Evolutionary conservation across 345 rosid species (phyloP).

Genomic region (Tarenaya hassleriana): DNA sequence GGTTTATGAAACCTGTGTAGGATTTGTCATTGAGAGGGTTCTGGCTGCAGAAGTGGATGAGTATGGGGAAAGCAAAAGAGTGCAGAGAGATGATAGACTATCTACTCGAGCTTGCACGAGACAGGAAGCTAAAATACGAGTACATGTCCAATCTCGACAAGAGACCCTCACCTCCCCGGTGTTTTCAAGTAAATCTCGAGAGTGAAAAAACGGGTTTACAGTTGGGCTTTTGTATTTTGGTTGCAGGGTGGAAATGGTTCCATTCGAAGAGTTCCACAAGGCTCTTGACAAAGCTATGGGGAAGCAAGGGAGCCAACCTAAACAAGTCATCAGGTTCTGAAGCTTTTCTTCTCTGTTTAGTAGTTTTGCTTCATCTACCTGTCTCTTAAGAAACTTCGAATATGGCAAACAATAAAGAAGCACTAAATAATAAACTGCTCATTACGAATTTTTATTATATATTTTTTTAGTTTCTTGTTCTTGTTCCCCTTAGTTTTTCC

Average conservation of each 20-base stretch:
- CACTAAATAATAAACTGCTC: too few species aligned
- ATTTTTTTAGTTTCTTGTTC: too few species aligned
- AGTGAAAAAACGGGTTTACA: too few species aligned
- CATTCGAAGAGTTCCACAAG: constrained; percentile 50
- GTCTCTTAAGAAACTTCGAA: too few species aligned
- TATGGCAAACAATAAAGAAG: too few species aligned
- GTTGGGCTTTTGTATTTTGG: background rate
- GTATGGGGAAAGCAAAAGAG: constrained; percentile 50
- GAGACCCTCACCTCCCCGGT: background rate
- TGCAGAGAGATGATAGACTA: constrained; percentile 68
- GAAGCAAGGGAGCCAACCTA: constrained; percentile 74
- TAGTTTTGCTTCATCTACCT: constrained; percentile 16
- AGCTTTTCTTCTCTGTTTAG: constrained; percentile 5
- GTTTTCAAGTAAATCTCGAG: too few species aligned
- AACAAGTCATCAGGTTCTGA: constrained; percentile 74
- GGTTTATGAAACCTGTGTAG: constrained; percentile 27
- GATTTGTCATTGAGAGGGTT: constrained; percentile 85
- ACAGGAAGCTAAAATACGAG: constrained; percentile 78
- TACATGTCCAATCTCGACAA: constrained; percentile 25
- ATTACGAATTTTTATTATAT: too few species aligned
- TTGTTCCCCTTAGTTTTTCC: too few species aligned
- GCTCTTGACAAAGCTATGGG: constrained; percentile 72
- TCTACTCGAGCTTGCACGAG: constrained; percentile 51
- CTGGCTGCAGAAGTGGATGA: constrained; percentile 82
- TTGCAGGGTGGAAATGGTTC: constrained; percentile 65